phyloP scores from a whole-genome alignment of 1,284 basidiomycete genomes.

The Cystobasidium pallidum region DNA sequence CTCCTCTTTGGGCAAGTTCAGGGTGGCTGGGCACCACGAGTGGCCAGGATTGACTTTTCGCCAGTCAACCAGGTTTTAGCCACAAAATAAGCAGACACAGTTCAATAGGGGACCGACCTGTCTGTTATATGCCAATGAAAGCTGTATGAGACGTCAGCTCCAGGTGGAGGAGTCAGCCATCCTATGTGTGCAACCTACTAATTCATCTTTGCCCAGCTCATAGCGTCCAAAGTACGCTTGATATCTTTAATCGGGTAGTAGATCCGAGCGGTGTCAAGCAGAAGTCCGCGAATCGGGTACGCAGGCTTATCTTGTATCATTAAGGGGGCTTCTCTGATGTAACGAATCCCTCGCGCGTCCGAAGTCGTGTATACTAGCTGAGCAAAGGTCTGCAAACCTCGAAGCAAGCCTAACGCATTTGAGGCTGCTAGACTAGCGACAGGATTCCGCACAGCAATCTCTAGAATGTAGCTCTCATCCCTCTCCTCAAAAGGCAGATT shows the following conservation, averaged over 20 bases:
- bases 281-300: conserved; percentile 66
- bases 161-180: too few species aligned
- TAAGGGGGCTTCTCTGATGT: conserved; percentile 60
- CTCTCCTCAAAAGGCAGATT: conserved; percentile 63
- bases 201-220: conserved; percentile 79
- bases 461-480: conserved; percentile 69
- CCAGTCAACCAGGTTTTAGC: conserved; percentile 24
- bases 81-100: too few species aligned
- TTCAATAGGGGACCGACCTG: conserved; percentile 39
- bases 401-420: conserved; percentile 73
- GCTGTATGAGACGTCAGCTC: too few species aligned
- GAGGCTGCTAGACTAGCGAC: conserved; percentile 65
- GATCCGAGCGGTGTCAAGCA: conserved; percentile 76
- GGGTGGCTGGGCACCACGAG: conserved; percentile 62
- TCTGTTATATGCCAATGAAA: conserved; percentile 79
- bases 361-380: conserved; percentile 64
- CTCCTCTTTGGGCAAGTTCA: conserved; percentile 64
- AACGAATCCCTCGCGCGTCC: conserved; percentile 59
- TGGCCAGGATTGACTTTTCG: conserved; percentile 65
- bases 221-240: conserved; percentile 74
- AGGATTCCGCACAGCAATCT: conserved; percentile 40
- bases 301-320: conserved; percentile 58
- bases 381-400: conserved; percentile 79
- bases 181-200: conserved; percentile 47
- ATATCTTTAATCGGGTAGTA: conserved; percentile 61